These are phyloP conservation scores for Lobosporangium transversale DNA, from an alignment of 192 early-diverging fungal species.

Conservation along the genomic window DNA sequence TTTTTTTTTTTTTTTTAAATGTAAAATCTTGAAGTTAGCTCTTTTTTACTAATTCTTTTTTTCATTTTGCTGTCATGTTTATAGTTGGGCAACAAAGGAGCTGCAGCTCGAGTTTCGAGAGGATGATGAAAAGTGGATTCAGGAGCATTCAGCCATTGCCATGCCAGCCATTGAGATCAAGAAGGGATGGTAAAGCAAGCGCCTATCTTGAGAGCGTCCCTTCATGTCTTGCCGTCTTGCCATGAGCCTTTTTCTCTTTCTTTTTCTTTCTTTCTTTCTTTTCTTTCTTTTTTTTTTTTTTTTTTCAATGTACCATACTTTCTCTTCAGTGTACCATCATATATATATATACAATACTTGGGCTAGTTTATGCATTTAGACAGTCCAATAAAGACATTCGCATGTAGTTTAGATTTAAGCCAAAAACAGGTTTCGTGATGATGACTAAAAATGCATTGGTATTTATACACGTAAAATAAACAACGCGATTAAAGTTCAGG, in stretches of 20 bases:
- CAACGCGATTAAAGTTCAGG: too few species aligned
- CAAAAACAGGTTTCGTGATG: too few species aligned
- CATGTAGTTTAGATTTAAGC: too few species aligned
- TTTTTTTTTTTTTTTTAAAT: constrained; percentile 1
- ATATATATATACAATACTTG: background rate
- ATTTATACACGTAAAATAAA: too few species aligned
- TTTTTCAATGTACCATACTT: background rate
- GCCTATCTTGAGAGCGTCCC: too few species aligned
- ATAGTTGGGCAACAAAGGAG: constrained; percentile 26
- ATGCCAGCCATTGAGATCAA: constrained; percentile 20
- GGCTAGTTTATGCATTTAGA: background rate
- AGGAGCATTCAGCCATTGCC: background rate
- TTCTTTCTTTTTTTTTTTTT: constrained; percentile 3
- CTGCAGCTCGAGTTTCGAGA: constrained; percentile 7
- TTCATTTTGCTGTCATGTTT: background rate
- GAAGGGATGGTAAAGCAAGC: constrained; percentile 32
- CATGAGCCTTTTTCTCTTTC: too few species aligned
- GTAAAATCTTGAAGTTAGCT: background rate
- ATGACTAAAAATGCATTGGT: too few species aligned
- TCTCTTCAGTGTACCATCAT: background rate
- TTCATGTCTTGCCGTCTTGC: too few species aligned
- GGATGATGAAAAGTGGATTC: constrained; percentile 32
- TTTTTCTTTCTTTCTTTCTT: background rate
- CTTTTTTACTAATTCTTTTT: background rate
- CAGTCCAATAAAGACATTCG: too few species aligned